Evolutionary conservation across 345 rosid genomes (phyloP), one percentile per base, ranked within the genome.

Genomic region (Bretschneidera sinensis): DNA sequence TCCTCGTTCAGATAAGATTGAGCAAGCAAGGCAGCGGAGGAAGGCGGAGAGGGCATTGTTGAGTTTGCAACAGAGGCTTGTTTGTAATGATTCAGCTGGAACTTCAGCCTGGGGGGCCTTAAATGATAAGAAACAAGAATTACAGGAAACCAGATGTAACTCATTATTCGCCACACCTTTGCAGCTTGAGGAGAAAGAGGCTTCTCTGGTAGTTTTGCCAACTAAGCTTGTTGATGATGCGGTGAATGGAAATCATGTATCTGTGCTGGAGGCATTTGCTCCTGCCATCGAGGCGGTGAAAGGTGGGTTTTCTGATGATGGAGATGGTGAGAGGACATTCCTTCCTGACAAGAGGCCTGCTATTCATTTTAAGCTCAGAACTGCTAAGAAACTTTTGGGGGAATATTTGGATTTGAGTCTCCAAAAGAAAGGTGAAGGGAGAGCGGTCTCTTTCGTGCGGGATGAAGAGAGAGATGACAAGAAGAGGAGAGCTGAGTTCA

Each of bases 391-490:
- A 57, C 62, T 83, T 60, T 65, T 85, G 14, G 86, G 86, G 35
- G 80, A 83, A 61, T 77, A 87, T 17, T 68, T 84, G 64, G 92
- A 87, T 72, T 39, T 83, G 59, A 77, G 63, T 61, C 81, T 86
- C 63, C 79, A 71, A 65, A 84, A 59, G 66, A 87, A 81, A 52
- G 76, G 73, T 66, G 80, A 68, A 39, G 74, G 77, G 64, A 79
- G 79, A 61, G 28, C 68, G 4, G 49, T 74, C 15, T 68, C 78
- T 18, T 60, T 81, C 63, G 82, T 69, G 56, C 83, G 82, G 45
- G 94, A 78, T 43, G 99, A 88, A 11, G 99, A 94, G 74, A 86
- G 91, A 76, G 99, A 90, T 67, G 99, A 94, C 55, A 90, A 81
- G 76, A 94, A 87, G 83, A 81, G 97, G 70, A 90, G 99, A 71